A percentile compares a stretch with the other conserved stretches of the same genome.
These are phyloP conservation scores for Scheffersomyces titani DNA, from an alignment of 1,139 yeast species.

Conservation along the genomic window DNA sequence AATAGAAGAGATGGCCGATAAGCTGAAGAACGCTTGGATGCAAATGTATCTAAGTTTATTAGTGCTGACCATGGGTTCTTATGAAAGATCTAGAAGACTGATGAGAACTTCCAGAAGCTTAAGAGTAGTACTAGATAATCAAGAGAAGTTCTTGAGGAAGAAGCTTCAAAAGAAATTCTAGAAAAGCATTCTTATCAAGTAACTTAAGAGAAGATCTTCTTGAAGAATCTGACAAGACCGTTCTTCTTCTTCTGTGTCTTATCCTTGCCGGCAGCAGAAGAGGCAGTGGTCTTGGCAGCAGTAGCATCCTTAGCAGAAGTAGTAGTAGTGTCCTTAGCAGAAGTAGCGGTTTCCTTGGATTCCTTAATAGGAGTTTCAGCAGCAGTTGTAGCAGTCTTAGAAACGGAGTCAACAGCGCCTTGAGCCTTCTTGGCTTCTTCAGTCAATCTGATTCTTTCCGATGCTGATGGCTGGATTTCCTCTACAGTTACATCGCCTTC, in stretches of 20 bases:
- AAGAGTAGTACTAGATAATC: background rate
- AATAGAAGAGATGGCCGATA: background rate
- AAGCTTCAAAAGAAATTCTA: background rate
- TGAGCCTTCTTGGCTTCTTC: constrained; percentile 29
- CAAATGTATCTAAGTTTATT: background rate
- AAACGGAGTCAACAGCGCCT: constrained; percentile 14
- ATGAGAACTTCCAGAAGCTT: background rate
- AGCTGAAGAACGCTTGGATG: background rate
- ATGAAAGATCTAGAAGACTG: background rate
- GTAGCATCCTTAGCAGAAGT: constrained; percentile 5
- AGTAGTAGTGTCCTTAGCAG: constrained; percentile 5
- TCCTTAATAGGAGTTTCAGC: constrained; percentile 9
- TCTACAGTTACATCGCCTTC: constrained; percentile 44
- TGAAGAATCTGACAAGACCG: constrained; percentile 44
- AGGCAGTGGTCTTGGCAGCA: constrained; percentile 5
- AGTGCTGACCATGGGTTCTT: background rate
- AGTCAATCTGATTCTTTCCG: constrained; percentile 36
- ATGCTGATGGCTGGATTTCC: constrained; percentile 45
- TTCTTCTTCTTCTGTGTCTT: constrained; percentile 40
- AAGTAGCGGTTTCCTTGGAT: constrained; percentile 9
- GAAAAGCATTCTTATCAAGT: background rate
- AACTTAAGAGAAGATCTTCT: constrained; percentile 38
- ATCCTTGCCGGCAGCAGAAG: constrained; percentile 17
- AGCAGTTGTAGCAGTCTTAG: constrained; percentile 10
- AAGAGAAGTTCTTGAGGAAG: background rate